Base-by-base conservation (phyloP, 768 basidiomycete genomes). In the Tephrocybe sp. region DNA sequence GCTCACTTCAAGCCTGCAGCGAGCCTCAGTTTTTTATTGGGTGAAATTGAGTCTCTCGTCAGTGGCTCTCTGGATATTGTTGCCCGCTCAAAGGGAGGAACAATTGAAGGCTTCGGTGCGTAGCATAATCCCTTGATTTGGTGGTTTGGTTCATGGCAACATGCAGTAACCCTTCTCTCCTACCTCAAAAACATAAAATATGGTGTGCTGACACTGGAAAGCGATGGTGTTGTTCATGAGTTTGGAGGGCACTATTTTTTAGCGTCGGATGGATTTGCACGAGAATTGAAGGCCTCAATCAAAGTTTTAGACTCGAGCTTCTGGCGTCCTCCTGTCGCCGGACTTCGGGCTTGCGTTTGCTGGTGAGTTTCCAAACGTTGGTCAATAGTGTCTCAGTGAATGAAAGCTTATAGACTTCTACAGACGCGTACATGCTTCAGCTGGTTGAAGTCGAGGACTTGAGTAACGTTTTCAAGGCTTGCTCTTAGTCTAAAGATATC, bases 391-490 rank as follows among this genome's bases (percentile, higher is more conserved):
- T n/a, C n/a, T n/a, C n/a, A n/a, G n/a, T n/a, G n/a, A n/a, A n/a
- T n/a, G n/a, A n/a, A n/a, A n/a, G n/a, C n/a, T n/a, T n/a, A n/a
- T n/a, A n/a, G n/a, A n/a, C n/a, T n/a, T n/a, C n/a, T n/a, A n/a
- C 21, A 53, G 52, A 53, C 23, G 46, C 52, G 6, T 53, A 47
- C 25, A 53, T 53, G 52, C 52, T 53, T 33, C 32, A 32, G 26
- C 23, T 47, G 6, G 48, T 53, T 23, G 52, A 53, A 7, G 52
- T 53, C 2, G 45, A 53, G 10, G 40, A 30, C 28, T 28, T 53
- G 40, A 48, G 24, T 25, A 28, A n/a, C 15, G 40, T 48, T 12
- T 53, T 53, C 26, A 53, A 48, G 41, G 52, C 48, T 9, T n/a
- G n/a, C n/a, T n/a, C n/a, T n/a, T n/a, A n/a, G n/a, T n/a, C n/a